phyloP scores from a whole-genome alignment of 2,329 filamentous ascomycete genomes.

The Escovopsis weberi region DNA sequence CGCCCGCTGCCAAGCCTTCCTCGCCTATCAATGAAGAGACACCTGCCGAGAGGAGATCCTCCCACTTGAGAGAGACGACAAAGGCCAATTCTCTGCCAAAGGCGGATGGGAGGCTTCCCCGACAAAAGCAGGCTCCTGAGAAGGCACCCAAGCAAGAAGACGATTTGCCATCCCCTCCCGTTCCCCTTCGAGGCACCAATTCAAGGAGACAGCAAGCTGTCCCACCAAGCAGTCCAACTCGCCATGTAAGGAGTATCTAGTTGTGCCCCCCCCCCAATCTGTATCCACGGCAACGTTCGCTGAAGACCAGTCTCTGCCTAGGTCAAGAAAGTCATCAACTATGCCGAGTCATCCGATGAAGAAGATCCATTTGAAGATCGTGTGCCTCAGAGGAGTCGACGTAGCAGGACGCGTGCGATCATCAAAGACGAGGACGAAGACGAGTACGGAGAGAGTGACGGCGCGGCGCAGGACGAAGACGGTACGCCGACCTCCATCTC shows the following conservation, averaged over 20 bases:
- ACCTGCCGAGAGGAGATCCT: constrained; percentile 16
- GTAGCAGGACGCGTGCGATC: constrained; percentile 38
- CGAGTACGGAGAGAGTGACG: constrained; percentile 52
- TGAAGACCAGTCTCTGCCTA: constrained; percentile 11
- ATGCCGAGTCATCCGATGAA: constrained; percentile 73
- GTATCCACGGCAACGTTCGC: background rate
- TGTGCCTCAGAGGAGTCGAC: constrained; percentile 24
- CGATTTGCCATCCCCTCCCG: background rate
- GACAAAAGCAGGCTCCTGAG: constrained; percentile 52
- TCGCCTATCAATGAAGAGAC: constrained; percentile 19
- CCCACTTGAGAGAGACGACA: constrained; percentile 26
- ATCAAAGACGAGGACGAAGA: constrained; percentile 57
- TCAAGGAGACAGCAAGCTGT: constrained; percentile 10
- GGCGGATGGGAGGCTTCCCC: constrained; percentile 42
- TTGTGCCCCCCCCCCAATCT: no score
- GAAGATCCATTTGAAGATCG: constrained; percentile 52
- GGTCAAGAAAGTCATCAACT: constrained; percentile 51
- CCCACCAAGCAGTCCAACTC: constrained; percentile 54
- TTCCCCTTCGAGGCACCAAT: background rate
- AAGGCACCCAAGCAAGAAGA: constrained; percentile 11
- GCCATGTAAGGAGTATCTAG: constrained; percentile 44
- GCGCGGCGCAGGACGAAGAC: constrained; percentile 45
- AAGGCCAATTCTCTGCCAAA: constrained; percentile 27
- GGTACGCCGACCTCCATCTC: constrained; percentile 30
- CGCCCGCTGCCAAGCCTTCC: constrained; percentile 19